Evolutionary conservation across 1,284 basidiomycete species (phyloP).

Genomic region (Psilocybe mexicana): DNA sequence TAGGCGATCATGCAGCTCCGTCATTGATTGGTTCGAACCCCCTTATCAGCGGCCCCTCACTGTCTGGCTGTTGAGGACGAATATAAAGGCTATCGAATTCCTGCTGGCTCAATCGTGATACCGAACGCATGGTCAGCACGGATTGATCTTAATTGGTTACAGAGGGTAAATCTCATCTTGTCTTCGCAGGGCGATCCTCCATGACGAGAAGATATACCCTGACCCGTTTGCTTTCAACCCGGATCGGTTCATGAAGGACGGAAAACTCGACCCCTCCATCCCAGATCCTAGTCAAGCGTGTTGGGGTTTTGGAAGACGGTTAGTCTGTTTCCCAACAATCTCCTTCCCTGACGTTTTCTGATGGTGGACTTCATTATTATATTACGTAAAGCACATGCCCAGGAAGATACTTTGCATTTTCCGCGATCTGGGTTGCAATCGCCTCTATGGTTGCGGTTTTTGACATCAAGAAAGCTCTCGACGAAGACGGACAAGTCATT

Average conservation of each 20-base stretch:
- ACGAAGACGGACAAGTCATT: slow-evolving; percentile 26
- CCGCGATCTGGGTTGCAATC: slow-evolving; percentile 11
- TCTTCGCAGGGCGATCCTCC: slow-evolving; percentile 37
- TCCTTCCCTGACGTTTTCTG: too few species aligned
- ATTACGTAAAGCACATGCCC: not conserved
- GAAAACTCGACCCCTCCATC: slow-evolving; percentile 27
- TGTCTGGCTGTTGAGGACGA: slow-evolving; percentile 30
- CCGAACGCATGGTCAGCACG: slow-evolving; percentile 29
- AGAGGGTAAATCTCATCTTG: not conserved
- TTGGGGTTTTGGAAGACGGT: slow-evolving; percentile 40
- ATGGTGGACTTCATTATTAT: too few species aligned
- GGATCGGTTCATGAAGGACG: slow-evolving; percentile 23
- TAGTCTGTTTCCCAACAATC: not conserved
- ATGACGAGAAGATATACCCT: slow-evolving; percentile 16
- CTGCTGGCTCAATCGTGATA: slow-evolving; percentile 34
- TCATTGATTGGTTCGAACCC: not conserved
- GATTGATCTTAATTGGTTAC: too few species aligned
- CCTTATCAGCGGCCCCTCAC: slow-evolving; percentile 27
- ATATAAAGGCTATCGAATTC: slow-evolving; percentile 41
- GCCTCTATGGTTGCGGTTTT: slow-evolving; percentile 37
- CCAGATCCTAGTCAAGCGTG: slow-evolving; percentile 26
- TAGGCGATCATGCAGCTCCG: too few species aligned
- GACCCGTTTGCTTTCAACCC: slow-evolving; percentile 11
- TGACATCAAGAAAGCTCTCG: slow-evolving; percentile 28
- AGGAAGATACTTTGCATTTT: slow-evolving; percentile 4